Percentiles rank a stretch among this genome's conserved stretches.
These are phyloP conservation scores for Coelastrella sp. DNA, from an alignment of 139 green algal genomes.

Conservation along the genomic window DNA sequence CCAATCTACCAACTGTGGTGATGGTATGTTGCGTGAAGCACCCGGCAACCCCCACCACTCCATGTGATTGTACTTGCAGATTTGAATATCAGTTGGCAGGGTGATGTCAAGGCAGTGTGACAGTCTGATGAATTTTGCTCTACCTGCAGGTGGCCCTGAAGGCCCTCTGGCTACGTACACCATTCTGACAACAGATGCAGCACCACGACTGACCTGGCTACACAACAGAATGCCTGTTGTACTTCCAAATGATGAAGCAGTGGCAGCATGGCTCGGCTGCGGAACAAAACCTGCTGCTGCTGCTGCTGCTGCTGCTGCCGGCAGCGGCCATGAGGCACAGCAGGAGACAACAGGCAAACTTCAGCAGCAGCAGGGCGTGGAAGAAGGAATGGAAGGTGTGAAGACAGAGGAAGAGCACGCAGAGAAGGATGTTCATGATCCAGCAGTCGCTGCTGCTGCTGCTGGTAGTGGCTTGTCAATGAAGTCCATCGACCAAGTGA, in stretches of 20 bases:
- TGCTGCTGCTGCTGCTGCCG: neutral
- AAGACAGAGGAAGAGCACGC: neutral
- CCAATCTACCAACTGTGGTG: too few relatives aligned
- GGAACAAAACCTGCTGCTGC: neutral
- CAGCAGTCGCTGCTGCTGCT: too few relatives aligned
- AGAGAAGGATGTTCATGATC: neutral
- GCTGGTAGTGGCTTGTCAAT: too few relatives aligned
- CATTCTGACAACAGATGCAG: conserved; percentile 80
- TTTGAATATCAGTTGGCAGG: neutral
- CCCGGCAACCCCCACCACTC: too few relatives aligned
- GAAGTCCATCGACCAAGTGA: too few relatives aligned
- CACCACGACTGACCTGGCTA: conserved; percentile 70
- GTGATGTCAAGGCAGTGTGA: neutral
- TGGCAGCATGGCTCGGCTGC: conserved; percentile 21
- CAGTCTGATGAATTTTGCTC: neutral
- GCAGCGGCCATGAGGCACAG: neutral
- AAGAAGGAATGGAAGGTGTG: too few relatives aligned
- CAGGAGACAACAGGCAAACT: neutral
- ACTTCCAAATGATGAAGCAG: conserved; percentile 54
- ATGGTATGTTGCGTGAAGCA: too few relatives aligned
- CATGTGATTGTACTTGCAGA: neutral
- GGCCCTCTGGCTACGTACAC: conserved; percentile 69
- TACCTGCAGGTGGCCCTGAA: neutral
- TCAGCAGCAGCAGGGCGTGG: conserved; percentile 3
- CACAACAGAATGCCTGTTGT: conserved; percentile 90